phyloP scores from a whole-genome alignment of 805 yeast species.

The Scheffersomyces lignosus region DNA sequence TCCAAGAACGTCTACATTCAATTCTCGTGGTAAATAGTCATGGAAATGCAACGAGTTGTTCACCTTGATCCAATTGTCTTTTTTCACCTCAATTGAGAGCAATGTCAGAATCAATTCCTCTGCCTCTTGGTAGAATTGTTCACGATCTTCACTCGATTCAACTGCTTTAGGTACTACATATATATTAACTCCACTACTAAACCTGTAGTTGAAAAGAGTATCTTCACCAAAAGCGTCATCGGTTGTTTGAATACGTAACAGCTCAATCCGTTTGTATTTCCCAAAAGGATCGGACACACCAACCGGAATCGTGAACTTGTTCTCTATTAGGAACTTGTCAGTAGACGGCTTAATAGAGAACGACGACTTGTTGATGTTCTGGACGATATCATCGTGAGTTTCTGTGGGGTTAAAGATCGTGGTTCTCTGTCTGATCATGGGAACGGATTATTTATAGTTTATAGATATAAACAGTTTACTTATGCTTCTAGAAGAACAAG shows the following conservation, averaged over 20 bases:
- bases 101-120: conserved; percentile 10
- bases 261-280: conserved; percentile 14
- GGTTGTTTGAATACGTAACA: conserved; percentile 22
- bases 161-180: conserved; percentile 27
- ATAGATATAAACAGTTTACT: no score
- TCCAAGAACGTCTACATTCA: conserved; percentile 1
- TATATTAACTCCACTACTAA: conserved; percentile 26
- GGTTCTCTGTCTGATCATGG: conserved; percentile 31
- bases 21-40: conserved; percentile 2
- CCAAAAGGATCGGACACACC: not conserved
- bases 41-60: conserved; percentile 31
- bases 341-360: conserved; percentile 5
- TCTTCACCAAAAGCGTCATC: conserved; percentile 4
- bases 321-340: conserved; percentile 6
- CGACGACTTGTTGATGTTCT: conserved; percentile 3
- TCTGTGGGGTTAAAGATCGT: conserved; percentile 29
- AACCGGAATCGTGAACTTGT: conserved; percentile 3
- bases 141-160: conserved; percentile 7
- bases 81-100: conserved; percentile 17
- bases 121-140: conserved; percentile 24
- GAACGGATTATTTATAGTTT: no score
- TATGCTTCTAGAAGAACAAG: no score
- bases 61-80: conserved; percentile 25
- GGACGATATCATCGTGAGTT: conserved; percentile 24
- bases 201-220: conserved; percentile 27